Conservation (phyloP, 257 asterid genomes). For the Nicotiana benthamiana region DNA sequence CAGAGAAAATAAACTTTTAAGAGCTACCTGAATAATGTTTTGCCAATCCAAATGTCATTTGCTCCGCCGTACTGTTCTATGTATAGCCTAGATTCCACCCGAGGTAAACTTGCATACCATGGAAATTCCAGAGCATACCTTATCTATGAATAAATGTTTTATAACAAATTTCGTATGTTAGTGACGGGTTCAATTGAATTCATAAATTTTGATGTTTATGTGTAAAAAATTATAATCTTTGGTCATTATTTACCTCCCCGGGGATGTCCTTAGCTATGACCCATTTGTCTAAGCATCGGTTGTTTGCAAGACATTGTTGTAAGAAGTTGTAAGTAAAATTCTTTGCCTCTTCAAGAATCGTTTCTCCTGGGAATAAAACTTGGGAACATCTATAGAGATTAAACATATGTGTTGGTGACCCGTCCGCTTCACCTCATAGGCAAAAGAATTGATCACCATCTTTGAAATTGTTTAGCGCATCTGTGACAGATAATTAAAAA, state of each 20-base stretch:
- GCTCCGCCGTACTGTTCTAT: slow-evolving; percentile 14
- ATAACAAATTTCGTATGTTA: no score
- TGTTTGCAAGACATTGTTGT: neutral
- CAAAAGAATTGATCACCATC: slow-evolving; percentile 27
- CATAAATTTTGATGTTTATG: no score
- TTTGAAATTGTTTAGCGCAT: slow-evolving; percentile 35
- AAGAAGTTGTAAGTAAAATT: slow-evolving; percentile 20
- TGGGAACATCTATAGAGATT: slow-evolving; percentile 38
- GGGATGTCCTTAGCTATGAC: slow-evolving; percentile 30
- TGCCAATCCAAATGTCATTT: slow-evolving; percentile 31
- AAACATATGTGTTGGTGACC: slow-evolving; percentile 30
- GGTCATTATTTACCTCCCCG: slow-evolving; percentile 19
- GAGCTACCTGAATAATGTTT: slow-evolving; percentile 34
- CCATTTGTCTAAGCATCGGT: slow-evolving; percentile 32
- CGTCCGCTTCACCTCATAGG: slow-evolving; percentile 24
- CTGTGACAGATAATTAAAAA: slow-evolving; percentile 5
- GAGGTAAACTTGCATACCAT: neutral
- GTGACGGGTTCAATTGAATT: no score
- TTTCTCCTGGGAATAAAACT: slow-evolving; percentile 36
- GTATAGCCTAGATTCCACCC: neutral
- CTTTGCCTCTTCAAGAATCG: slow-evolving; percentile 38
- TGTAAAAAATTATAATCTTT: no score
- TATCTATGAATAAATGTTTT: neutral
- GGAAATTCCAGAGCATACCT: neutral
- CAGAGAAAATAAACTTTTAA: no score